These are phyloP conservation scores for Talaromyces islandicus DNA, from an alignment of 2,329 filamentous ascomycete species.

Conservation along the genomic window DNA sequence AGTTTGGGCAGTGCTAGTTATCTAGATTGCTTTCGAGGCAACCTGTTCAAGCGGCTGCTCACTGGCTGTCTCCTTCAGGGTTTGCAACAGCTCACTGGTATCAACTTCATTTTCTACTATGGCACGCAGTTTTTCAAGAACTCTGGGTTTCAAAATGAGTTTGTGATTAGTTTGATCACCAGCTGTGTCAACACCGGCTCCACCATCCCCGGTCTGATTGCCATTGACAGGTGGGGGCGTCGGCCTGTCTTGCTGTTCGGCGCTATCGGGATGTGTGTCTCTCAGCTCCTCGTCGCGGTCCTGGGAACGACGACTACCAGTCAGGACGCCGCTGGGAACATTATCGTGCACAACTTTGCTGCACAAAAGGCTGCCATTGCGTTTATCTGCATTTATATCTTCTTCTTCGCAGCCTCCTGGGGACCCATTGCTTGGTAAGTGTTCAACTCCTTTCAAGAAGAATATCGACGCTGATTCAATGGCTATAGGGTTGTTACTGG, in stretches of 20 bases:
- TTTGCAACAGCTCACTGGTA: constrained; percentile 39
- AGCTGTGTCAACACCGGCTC: constrained; percentile 76
- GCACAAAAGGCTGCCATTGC: constrained; percentile 23
- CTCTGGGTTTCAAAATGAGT: constrained; percentile 64
- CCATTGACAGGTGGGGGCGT: constrained; percentile 70
- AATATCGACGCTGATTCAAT: not conserved
- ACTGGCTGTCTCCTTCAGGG: constrained; percentile 9
- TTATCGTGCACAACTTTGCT: constrained; percentile 36
- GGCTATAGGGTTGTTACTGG: not conserved
- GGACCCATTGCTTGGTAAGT: constrained; percentile 9
- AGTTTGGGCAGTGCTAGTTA: not conserved
- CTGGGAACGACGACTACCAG: constrained; percentile 10
- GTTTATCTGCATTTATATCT: constrained; percentile 31
- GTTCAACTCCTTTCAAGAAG: not conserved
- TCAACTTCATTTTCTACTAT: constrained; percentile 52
- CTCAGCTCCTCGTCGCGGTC: constrained; percentile 21
- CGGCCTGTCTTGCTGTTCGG: constrained; percentile 55
- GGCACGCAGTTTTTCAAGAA: constrained; percentile 73
- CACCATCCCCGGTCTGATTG: constrained; percentile 76
- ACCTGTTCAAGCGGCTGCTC: not conserved
- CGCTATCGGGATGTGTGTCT: constrained; percentile 54
- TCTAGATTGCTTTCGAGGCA: not conserved
- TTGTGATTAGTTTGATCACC: constrained; percentile 73
- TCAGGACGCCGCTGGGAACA: not conserved
- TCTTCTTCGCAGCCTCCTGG: constrained; percentile 30